Evolutionary conservation across 176 grass and related monocot genomes (phyloP).

Genomic region (Secale cereale): DNA sequence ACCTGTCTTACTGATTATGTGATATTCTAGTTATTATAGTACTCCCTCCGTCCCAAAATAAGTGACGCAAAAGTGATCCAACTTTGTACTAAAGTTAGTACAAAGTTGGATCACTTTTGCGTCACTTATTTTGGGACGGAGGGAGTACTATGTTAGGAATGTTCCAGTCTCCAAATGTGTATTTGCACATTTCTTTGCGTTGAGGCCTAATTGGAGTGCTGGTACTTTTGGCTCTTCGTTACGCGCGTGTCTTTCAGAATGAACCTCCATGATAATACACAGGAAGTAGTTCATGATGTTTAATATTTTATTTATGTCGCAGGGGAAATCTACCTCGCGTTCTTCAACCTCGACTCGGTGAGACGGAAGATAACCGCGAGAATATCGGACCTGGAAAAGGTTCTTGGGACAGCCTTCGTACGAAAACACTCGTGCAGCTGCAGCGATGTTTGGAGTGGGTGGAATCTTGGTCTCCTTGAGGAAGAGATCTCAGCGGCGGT

Average conservation of each 20-base stretch:
- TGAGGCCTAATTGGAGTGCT: neutral
- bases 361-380: constrained; percentile 35
- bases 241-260: neutral
- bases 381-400: constrained; percentile 56
- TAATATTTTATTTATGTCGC: neutral
- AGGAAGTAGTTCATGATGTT: neutral
- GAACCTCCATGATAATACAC: neutral
- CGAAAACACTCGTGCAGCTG: constrained; percentile 36
- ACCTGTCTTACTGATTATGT: neutral
- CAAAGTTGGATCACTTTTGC: no score
- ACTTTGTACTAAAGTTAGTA: no score
- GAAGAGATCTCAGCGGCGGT: constrained; percentile 46
- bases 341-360: constrained; percentile 66
- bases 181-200: neutral
- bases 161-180: neutral
- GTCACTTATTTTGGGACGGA: no score
- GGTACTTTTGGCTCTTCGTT: neutral
- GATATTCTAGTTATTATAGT: neutral
- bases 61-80: no score
- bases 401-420: constrained; percentile 35
- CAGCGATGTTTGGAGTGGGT: constrained; percentile 57
- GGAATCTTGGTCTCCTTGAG: constrained; percentile 6
- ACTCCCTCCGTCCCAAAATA: no score
- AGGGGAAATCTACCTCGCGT: constrained; percentile 85
- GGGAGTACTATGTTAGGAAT: neutral